Percentiles rank a stretch among this genome's conserved stretches.
phyloP scores from a whole-genome alignment of 1,284 basidiomycete genomes.

The Lignosus rhinocerotis region DNA sequence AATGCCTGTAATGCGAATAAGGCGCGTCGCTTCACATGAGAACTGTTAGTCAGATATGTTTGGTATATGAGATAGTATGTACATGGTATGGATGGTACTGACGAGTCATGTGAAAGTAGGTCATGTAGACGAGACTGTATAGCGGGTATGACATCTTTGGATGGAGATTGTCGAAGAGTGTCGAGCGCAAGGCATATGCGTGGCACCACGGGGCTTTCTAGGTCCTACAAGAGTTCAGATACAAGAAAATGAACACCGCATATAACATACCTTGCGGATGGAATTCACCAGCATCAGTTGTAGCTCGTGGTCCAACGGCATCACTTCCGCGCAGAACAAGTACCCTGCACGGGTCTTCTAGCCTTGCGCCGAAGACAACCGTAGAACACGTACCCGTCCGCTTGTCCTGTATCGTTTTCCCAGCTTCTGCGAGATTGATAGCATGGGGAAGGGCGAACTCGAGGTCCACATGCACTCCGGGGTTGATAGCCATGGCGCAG shows the following conservation, averaged over 20 bases:
- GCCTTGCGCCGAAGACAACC: not conserved
- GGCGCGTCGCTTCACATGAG: constrained; percentile 60
- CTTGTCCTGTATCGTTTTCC: constrained; percentile 59
- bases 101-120: constrained; percentile 71
- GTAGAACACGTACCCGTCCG: constrained; percentile 53
- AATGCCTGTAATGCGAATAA: constrained; percentile 60
- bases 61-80: constrained; percentile 16
- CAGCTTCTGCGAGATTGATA: constrained; percentile 69
- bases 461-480: constrained; percentile 44
- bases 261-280: constrained; percentile 59
- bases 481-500: constrained; percentile 55
- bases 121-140: constrained; percentile 64
- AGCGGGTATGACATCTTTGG: constrained; percentile 69
- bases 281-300: constrained; percentile 84
- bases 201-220: constrained; percentile 54
- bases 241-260: constrained; percentile 2
- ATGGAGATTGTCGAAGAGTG: constrained; percentile 57
- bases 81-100: constrained; percentile 43
- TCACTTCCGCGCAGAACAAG: constrained; percentile 69
- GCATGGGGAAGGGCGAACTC: constrained; percentile 73
- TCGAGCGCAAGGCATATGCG: constrained; percentile 74
- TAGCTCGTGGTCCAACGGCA: constrained; percentile 66
- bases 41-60: constrained; percentile 37
- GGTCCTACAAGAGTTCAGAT: constrained; percentile 49
- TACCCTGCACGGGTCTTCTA: constrained; percentile 53